Evolutionary conservation across 768 basidiomycete species (phyloP), one percentile per base, ranked within the genome.

Genomic region (Termitomyces sp.): DNA sequence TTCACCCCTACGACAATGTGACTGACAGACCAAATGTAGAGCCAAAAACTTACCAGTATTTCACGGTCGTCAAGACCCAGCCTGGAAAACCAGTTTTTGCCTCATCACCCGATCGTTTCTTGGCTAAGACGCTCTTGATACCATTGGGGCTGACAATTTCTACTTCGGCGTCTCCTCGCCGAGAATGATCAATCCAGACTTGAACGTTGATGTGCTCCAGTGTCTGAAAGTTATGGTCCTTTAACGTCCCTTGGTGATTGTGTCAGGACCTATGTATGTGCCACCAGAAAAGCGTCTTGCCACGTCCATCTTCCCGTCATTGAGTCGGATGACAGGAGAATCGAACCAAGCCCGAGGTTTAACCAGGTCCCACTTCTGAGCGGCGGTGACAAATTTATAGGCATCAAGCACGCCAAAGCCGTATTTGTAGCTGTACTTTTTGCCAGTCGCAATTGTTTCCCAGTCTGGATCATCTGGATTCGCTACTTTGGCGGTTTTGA

Each of bases 1-100:
- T 74, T 98, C 97, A 40, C 89, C 95, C 96, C 95, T 97, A 63
- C n/a, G 16, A 50, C 43, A 61, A 72, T 48, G 71, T 44, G 26
- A n/a, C 43, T 50, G 33, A 0, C 32, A 61, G 71, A 41, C 70
- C 18, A 50, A 35, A 40, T 23, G n/a, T n/a, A 32, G 26, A 35
- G 23, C 16, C 46, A 23, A 32, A 23, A 33, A 75, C 87, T 69
- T 57, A 96, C 95, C 97, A 99, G 67, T 99, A 97, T 73, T 99
- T 99, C 61, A 98, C 83, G 30, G 85, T 84, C 95, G 97, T 98
- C 72, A 99, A 99, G 9, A 84, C 87, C 97, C 97, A 99, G 0
- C 93, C 95, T 18, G 84, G 84, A 71, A 83, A 96, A 4, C 97
- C 96, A 13, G 77, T 80, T 7, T 68, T 71, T 10, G 82, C 84